These are phyloP conservation scores for Pichia manshurica DNA, from an alignment of 805 yeast species.

Conservation along the genomic window DNA sequence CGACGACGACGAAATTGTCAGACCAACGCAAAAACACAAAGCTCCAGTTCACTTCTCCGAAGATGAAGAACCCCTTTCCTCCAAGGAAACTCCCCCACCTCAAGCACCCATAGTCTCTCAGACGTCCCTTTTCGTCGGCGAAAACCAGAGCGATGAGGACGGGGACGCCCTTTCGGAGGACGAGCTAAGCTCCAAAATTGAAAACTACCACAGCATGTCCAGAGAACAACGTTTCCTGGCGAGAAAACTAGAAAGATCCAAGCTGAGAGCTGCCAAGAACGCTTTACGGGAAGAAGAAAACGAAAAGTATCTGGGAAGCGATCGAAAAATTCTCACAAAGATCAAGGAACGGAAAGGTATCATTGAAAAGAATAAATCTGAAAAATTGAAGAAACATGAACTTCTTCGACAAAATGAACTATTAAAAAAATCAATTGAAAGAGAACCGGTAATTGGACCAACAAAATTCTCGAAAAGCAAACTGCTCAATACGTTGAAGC, in stretches of 20 bases:
- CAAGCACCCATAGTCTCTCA: no score
- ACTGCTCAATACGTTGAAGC: conserved; percentile 6
- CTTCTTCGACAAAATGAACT: conserved; percentile 6
- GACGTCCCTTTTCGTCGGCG: conserved; percentile 2
- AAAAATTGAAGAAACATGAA: conserved; percentile 9
- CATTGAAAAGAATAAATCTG: conserved; percentile 4
- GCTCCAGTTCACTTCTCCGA: background rate
- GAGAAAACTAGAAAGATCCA: conserved; percentile 14
- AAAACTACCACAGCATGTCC: conserved; percentile 21
- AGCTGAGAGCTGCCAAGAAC: conserved; percentile 2
- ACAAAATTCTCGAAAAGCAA: conserved; percentile 15
- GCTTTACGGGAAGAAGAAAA: background rate
- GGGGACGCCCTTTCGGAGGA: conserved; percentile 4
- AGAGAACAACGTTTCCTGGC: conserved; percentile 28
- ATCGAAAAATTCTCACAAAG: background rate
- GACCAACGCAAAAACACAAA: conserved; percentile 2
- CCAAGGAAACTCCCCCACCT: no score
- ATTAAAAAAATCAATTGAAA: conserved; percentile 12
- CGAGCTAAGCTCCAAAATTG: conserved; percentile 10
- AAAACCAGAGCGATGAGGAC: conserved; percentile 4
- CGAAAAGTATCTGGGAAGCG: conserved; percentile 2
- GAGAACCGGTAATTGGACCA: conserved; percentile 18
- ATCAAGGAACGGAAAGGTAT: conserved; percentile 5
- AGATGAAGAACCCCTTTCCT: background rate
- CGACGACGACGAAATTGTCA: conserved; percentile 9